These are phyloP conservation scores for Boletellus deceptivus DNA, from an alignment of 1,284 basidiomycete genomes.

Conservation along the genomic window DNA sequence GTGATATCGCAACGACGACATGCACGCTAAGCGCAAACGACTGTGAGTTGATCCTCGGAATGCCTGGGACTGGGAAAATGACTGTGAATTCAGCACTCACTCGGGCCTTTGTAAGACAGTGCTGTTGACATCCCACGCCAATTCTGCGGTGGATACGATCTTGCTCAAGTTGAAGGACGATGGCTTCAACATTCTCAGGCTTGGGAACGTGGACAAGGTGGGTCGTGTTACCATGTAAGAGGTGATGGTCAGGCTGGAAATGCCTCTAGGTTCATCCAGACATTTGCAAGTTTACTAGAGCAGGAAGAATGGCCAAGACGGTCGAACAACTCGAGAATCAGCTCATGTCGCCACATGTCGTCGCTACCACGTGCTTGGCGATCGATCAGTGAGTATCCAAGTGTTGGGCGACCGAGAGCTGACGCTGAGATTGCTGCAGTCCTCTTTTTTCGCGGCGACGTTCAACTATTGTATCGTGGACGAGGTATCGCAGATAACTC, in stretches of 20 bases:
- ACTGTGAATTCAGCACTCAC: slow-evolving; percentile 92
- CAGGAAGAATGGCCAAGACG: slow-evolving; percentile 54
- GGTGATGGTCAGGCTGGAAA: slow-evolving; percentile 2
- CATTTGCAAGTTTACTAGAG: slow-evolving; percentile 69
- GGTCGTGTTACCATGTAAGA: background rate
- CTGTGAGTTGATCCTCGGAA: slow-evolving; percentile 91
- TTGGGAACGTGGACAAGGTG: slow-evolving; percentile 93
- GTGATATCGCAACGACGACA: slow-evolving; percentile 63
- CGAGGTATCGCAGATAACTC: slow-evolving; percentile 96
- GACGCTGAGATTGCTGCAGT: slow-evolving; percentile 40
- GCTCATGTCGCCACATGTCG: slow-evolving; percentile 85
- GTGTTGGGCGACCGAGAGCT: background rate
- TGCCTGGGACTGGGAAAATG: slow-evolving; percentile 99
- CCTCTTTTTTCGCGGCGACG: slow-evolving; percentile 79
- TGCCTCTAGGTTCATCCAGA: slow-evolving; percentile 70
- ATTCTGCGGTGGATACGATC: slow-evolving; percentile 97
- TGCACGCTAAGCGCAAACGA: slow-evolving; percentile 81
- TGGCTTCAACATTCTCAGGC: slow-evolving; percentile 74
- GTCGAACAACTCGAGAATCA: slow-evolving; percentile 79
- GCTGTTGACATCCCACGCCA: slow-evolving; percentile 89
- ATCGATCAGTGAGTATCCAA: slow-evolving; percentile 79
- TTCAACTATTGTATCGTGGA: slow-evolving; percentile 99
- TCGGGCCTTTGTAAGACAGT: slow-evolving; percentile 85
- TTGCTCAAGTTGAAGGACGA: slow-evolving; percentile 72
- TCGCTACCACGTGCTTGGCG: slow-evolving; percentile 92